These are phyloP conservation scores for Orbilia blumenaviensis DNA, from an alignment of 2,329 filamentous ascomycete genomes.

Conservation along the genomic window DNA sequence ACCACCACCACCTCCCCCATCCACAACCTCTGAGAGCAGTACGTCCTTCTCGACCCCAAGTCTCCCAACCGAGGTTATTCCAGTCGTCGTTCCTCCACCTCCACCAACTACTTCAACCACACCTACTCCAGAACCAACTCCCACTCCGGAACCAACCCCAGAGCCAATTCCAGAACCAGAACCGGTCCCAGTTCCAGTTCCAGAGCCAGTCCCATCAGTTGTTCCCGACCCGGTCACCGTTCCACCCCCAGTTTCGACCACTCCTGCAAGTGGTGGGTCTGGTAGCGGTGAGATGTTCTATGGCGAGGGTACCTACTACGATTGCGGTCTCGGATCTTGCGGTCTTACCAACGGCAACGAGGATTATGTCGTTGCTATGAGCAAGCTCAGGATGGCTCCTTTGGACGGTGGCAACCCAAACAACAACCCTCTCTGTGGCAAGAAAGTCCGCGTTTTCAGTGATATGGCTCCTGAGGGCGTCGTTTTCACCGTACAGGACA, in stretches of 20 bases:
- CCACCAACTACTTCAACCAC: constrained; percentile 22
- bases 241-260: constrained; percentile 6
- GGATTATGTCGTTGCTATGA: constrained; percentile 45
- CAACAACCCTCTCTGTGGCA: constrained; percentile 40
- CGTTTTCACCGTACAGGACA: constrained; percentile 40
- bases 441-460: constrained; percentile 41
- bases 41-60: constrained; percentile 17
- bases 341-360: constrained; percentile 26
- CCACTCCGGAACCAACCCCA: not conserved
- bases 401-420: constrained; percentile 43
- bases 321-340: constrained; percentile 49
- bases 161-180: not conserved
- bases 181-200: not conserved
- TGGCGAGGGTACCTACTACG: constrained; percentile 45
- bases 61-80: constrained; percentile 39
- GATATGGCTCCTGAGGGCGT: constrained; percentile 45
- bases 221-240: not conserved
- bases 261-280: not conserved
- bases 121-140: not conserved
- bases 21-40: constrained; percentile 29
- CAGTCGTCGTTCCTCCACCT: constrained; percentile 29
- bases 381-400: constrained; percentile 27
- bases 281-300: constrained; percentile 26
- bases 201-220: not conserved
- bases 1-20: constrained; percentile 22